Conservation (phyloP, 441 rosid genomes). For the Melastoma candidum region DNA sequence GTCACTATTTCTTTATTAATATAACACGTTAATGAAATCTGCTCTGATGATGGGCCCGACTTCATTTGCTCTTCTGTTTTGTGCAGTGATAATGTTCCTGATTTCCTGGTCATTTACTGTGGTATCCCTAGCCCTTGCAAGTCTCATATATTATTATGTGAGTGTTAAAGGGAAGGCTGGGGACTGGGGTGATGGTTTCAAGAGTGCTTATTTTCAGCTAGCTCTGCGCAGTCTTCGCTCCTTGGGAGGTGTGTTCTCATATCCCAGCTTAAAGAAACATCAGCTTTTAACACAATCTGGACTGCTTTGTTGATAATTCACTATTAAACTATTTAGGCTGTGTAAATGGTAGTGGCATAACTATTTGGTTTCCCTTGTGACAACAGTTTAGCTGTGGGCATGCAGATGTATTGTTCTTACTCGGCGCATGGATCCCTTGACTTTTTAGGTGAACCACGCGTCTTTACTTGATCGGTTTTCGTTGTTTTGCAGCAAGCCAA, state of each 20-base stretch:
- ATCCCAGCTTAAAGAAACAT: background rate
- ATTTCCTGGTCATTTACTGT: slow-evolving; percentile 97
- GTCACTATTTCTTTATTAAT: too few species aligned
- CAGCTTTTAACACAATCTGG: background rate
- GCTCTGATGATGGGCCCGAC: too few species aligned
- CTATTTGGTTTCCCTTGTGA: too few species aligned
- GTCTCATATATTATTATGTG: slow-evolving; percentile 95
- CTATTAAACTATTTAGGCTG: too few species aligned
- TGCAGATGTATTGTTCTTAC: too few species aligned
- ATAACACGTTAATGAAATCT: too few species aligned
- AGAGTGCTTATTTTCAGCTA: slow-evolving; percentile 98
- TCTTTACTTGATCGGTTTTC: background rate
- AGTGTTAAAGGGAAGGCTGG: slow-evolving; percentile 98
- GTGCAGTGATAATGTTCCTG: slow-evolving; percentile 28
- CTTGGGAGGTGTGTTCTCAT: slow-evolving; percentile 64
- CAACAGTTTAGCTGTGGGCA: too few species aligned
- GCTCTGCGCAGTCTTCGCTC: slow-evolving; percentile 99
- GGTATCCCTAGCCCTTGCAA: slow-evolving; percentile 88
- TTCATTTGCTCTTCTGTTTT: background rate
- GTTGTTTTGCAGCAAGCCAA: slow-evolving; percentile 68
- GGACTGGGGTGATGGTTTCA: slow-evolving; percentile 99
- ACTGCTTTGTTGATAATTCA: too few species aligned
- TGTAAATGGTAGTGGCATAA: too few species aligned
- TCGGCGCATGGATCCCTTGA: background rate
- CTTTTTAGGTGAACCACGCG: background rate